These are phyloP conservation scores for Barnettozyma vustinii DNA, from an alignment of 805 yeast species.

Conservation along the genomic window DNA sequence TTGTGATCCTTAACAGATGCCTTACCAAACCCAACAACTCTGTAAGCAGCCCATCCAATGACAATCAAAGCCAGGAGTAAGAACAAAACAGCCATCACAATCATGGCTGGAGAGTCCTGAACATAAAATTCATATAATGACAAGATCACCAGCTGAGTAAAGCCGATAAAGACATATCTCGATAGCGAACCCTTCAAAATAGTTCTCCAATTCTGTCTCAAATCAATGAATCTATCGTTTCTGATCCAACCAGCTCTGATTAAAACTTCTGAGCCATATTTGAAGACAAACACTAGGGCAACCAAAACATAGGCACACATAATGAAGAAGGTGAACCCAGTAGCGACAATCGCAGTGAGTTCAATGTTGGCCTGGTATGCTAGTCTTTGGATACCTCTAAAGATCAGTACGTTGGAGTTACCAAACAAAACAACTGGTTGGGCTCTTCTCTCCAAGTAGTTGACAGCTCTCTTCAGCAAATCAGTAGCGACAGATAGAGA, in stretches of 20 bases:
- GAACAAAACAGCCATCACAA: slow-evolving; percentile 73
- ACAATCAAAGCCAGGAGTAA: slow-evolving; percentile 55
- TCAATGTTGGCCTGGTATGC: slow-evolving; percentile 77
- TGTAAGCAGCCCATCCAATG: slow-evolving; percentile 59
- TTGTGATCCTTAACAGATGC: slow-evolving; percentile 53
- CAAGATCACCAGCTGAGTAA: slow-evolving; percentile 71
- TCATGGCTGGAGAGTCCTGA: slow-evolving; percentile 82
- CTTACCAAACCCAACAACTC: slow-evolving; percentile 59
- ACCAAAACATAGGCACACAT: slow-evolving; percentile 70
- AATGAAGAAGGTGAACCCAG: slow-evolving; percentile 84
- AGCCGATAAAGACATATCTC: slow-evolving; percentile 78
- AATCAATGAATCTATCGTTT: slow-evolving; percentile 40
- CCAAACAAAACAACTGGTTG: slow-evolving; percentile 37
- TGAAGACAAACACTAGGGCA: slow-evolving; percentile 50
- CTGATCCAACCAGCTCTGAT: slow-evolving; percentile 45
- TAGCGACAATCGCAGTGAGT: slow-evolving; percentile 73
- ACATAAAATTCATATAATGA: slow-evolving; percentile 84
- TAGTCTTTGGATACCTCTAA: slow-evolving; percentile 83
- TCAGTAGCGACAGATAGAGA: slow-evolving; percentile 31
- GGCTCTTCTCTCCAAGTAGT: slow-evolving; percentile 31
- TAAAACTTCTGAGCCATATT: slow-evolving; percentile 44
- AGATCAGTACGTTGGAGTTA: slow-evolving; percentile 54
- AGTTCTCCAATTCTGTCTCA: slow-evolving; percentile 49
- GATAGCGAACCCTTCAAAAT: slow-evolving; percentile 75
- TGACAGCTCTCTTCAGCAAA: slow-evolving; percentile 26